These are phyloP conservation scores for Chlorophyllum brunneum DNA, from an alignment of 768 basidiomycete species.

Conservation along the genomic window DNA sequence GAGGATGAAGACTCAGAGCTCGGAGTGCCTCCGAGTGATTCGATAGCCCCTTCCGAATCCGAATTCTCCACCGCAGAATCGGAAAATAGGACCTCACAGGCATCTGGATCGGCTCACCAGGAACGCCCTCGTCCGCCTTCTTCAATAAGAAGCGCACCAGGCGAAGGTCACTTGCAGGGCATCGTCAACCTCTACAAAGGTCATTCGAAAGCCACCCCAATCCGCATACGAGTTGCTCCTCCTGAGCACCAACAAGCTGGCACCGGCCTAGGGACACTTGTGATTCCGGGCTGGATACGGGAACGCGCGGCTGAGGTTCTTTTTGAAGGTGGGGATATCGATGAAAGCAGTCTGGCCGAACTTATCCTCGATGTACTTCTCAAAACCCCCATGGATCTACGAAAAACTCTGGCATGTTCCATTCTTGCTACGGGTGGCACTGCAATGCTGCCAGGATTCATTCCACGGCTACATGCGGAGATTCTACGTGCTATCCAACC, in stretches of 20 bases:
- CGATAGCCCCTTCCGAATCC: not conserved
- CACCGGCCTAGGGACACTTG: constrained; percentile 71
- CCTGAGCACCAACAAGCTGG: constrained; percentile 59
- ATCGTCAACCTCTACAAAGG: constrained; percentile 69
- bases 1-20: constrained; percentile 33
- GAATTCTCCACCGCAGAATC: constrained; percentile 34
- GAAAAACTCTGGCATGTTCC: constrained; percentile 77
- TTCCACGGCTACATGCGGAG: constrained; percentile 80
- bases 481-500: constrained; percentile 59
- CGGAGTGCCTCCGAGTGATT: constrained; percentile 33
- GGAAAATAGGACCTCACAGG: constrained; percentile 28
- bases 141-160: constrained; percentile 25
- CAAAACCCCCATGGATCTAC: constrained; percentile 88
- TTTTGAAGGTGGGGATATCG: constrained; percentile 87
- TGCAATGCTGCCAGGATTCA: constrained; percentile 89
- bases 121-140: constrained; percentile 37
- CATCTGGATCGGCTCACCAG: constrained; percentile 47
- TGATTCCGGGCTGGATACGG: constrained; percentile 93
- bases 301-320: constrained; percentile 89
- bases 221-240: constrained; percentile 66
- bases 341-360: constrained; percentile 82
- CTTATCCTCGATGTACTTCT: constrained; percentile 74
- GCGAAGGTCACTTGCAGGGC: constrained; percentile 57
- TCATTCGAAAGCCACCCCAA: constrained; percentile 73
- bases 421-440: constrained; percentile 89